These are phyloP conservation scores for Trametes hirsuta DNA, from an alignment of 1,284 basidiomycete species.

Conservation along the genomic window DNA sequence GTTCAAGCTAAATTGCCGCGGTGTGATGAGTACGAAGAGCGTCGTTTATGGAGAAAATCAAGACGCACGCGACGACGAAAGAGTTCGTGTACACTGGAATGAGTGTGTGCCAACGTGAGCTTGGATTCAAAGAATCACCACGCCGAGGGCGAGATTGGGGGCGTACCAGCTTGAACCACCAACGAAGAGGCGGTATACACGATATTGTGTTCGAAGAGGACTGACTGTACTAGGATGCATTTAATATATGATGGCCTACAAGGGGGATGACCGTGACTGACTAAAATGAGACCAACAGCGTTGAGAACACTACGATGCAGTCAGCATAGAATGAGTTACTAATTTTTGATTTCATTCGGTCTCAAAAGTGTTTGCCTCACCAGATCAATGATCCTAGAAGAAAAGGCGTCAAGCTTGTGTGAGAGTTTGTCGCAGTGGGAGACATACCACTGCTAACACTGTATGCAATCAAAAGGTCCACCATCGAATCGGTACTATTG, in stretches of 20 bases:
- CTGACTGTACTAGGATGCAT: background rate
- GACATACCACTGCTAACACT: background rate
- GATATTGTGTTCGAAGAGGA: background rate
- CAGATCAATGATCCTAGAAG: background rate
- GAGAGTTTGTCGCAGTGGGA: too few relatives aligned
- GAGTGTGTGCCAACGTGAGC: too few relatives aligned
- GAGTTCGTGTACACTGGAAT: background rate
- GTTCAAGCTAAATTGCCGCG: background rate
- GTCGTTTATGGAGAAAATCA: background rate
- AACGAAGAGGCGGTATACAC: background rate
- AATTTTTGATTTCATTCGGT: too few relatives aligned
- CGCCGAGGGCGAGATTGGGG: background rate
- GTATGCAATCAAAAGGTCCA: background rate
- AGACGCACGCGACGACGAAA: background rate
- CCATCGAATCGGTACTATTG: background rate
- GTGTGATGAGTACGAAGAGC: background rate
- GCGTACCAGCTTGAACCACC: background rate
- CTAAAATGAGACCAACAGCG: background rate
- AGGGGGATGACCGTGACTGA: background rate
- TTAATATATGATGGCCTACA: too few relatives aligned
- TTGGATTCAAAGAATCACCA: background rate
- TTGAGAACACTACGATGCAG: background rate
- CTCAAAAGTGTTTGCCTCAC: background rate
- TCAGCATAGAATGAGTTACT: background rate
- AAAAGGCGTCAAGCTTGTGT: background rate